phyloP scores from a whole-genome alignment of 805 yeast genomes.

The Kodamaea restingae region DNA sequence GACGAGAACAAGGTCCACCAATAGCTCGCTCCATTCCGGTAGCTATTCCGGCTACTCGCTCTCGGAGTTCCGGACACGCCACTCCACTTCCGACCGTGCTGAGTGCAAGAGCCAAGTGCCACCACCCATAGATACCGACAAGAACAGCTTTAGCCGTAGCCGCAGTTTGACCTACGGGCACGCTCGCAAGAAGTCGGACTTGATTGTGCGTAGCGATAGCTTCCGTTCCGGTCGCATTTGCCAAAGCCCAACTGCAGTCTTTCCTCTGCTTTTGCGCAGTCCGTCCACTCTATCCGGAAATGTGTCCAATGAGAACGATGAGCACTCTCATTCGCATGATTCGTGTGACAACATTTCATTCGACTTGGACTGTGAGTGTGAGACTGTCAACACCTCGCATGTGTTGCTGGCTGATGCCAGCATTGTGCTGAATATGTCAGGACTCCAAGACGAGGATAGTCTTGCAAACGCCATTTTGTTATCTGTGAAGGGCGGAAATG shows the following conservation, averaged over 20 bases:
- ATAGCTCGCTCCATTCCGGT: background rate
- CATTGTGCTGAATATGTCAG: background rate
- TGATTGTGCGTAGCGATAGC: background rate
- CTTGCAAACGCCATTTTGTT: background rate
- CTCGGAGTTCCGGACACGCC: no score
- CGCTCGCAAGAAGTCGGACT: no score
- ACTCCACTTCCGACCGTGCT: no score
- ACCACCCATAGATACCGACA: no score
- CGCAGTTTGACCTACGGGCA: slow-evolving; percentile 1
- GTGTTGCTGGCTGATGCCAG: background rate
- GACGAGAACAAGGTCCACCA: background rate
- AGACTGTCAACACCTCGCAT: background rate
- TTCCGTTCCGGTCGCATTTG: background rate
- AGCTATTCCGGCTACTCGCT: background rate
- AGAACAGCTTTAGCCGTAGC: background rate
- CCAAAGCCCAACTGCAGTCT: background rate
- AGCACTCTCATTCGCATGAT: background rate
- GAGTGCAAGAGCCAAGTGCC: background rate
- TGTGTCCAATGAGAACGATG: background rate
- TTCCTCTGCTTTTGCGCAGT: background rate
- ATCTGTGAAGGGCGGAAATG: slow-evolving; percentile 1
- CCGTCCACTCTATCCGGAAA: background rate
- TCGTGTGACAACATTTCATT: background rate
- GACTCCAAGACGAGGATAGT: background rate
- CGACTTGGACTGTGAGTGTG: background rate